Base-by-base conservation (phyloP, 1,284 basidiomycete species). In the Cryptococcus maquisensis region DNA sequence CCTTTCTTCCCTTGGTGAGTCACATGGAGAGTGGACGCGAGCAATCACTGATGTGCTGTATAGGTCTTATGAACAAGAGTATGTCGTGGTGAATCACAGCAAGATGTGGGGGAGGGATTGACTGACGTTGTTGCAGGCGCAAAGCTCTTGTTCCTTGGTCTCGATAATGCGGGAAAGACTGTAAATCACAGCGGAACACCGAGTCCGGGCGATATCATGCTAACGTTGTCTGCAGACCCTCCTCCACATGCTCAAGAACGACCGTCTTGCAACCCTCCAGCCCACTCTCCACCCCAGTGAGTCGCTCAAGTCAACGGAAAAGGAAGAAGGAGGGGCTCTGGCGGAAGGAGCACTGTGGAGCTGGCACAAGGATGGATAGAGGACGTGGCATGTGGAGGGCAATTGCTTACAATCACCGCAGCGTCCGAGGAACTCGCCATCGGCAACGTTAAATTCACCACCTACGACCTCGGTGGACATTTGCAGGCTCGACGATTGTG, bases 171-270 rank as follows among this genome's bases (percentile, higher is more conserved):
- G 55, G 96, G 96, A 71, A 99, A 99, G 84, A 99, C 96, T 61
- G 95, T 97, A 66, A 59, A 86, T 73, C 52, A 57, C 37, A 9
- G 15, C 23, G 4, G 21, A 3, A 24, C 26, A 20, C 28, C 18
- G 21, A 23, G 23, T n/a, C 9, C 23, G 15, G 28, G 26, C 32
- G 18, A 43, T 39, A 28, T 35, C 23, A 21, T 24, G 20, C 52
- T 51, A 18, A 41, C 13, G 24, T n/a, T 18, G 15, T 54, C 2
- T n/a, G 46, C 70, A 98, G 94, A 98, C 96, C 40, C 83, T 98
- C 50, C 79, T 98, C 66, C 96, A 99, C 80, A 98, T 98, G 96
- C 83, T 99, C 73, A 99, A 99, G 84, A 99, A 98, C 72, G 96
- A 98, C 81, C 85, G 96, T 67, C 83, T 98, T 58, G 96, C 96